Evolutionary conservation across 352 stramenopile species (phyloP).

Genomic region (Pythium utonaiense): DNA sequence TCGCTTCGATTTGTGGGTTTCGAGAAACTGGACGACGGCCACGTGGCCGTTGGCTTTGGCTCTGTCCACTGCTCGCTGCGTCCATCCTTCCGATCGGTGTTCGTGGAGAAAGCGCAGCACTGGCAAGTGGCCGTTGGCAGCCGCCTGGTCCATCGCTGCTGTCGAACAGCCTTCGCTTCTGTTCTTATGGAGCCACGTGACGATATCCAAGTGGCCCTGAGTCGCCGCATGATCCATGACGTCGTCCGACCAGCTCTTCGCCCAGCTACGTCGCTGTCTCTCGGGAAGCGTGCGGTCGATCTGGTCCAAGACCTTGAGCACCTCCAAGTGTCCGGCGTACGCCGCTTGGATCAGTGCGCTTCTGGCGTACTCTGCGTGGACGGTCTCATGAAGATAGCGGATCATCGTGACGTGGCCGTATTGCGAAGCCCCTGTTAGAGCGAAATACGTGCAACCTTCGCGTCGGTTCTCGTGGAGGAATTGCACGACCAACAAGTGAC

Average conservation of each 20-base stretch:
- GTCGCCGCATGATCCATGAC: neutral
- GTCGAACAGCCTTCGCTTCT: neutral
- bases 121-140: neutral
- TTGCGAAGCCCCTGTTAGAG: neutral
- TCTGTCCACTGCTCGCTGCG: neutral
- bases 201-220: neutral
- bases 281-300: neutral
- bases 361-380: neutral
- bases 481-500: neutral
- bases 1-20: neutral
- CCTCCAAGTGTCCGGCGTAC: neutral
- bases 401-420: neutral
- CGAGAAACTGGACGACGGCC: neutral
- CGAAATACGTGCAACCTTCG: neutral
- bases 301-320: neutral
- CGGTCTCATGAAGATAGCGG: neutral
- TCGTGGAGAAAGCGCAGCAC: conserved; percentile 1
- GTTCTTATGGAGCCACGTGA: neutral
- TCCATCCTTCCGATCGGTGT: neutral
- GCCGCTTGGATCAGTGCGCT: neutral
- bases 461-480: neutral
- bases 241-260: neutral
- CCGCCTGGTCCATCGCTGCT: neutral
- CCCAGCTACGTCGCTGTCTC: neutral
- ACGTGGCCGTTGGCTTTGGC: neutral